Evolutionary conservation across 116 monocot species (phyloP).

Genomic region (Zostera marina): DNA sequence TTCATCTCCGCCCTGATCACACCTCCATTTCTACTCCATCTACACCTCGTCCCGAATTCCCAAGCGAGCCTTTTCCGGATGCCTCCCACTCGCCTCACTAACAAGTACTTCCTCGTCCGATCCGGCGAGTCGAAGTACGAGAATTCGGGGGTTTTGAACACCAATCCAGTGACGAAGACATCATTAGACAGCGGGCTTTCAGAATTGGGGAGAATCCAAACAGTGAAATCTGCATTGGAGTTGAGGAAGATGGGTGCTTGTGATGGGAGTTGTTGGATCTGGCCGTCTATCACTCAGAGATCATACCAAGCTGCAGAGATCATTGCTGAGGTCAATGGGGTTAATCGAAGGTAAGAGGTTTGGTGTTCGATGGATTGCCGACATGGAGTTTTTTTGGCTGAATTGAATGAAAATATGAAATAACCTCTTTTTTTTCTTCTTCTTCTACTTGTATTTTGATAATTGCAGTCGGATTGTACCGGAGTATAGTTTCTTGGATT

Average conservation of each 20-base stretch:
- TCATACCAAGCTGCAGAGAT: slow-evolving; percentile 87
- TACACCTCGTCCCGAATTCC: slow-evolving; percentile 8
- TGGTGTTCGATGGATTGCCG: background rate
- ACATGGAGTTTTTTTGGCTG: too few species aligned
- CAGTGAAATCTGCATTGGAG: slow-evolving; percentile 34
- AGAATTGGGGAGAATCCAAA: slow-evolving; percentile 34
- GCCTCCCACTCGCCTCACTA: slow-evolving; percentile 38
- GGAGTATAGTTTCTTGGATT: slow-evolving; percentile 89
- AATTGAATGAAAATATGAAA: too few species aligned
- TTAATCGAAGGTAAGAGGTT: slow-evolving; percentile 38
- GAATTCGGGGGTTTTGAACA: slow-evolving; percentile 35
- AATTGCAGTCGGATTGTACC: slow-evolving; percentile 51
- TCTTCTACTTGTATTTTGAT: background rate
- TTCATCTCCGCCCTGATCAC: slow-evolving; percentile 3
- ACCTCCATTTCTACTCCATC: slow-evolving; percentile 4
- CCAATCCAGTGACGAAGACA: slow-evolving; percentile 86
- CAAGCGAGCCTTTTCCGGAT: slow-evolving; percentile 40
- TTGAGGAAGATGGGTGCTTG: slow-evolving; percentile 57
- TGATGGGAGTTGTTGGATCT: slow-evolving; percentile 80
- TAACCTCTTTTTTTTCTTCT: too few species aligned
- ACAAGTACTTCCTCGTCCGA: slow-evolving; percentile 73
- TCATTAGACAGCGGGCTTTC: slow-evolving; percentile 78
- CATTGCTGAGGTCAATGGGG: slow-evolving; percentile 55
- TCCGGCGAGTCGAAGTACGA: slow-evolving; percentile 84
- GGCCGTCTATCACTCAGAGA: slow-evolving; percentile 90